Evolutionary conservation across 805 yeast species (phyloP).

Genomic region (Cyberlindnera petersonii): DNA sequence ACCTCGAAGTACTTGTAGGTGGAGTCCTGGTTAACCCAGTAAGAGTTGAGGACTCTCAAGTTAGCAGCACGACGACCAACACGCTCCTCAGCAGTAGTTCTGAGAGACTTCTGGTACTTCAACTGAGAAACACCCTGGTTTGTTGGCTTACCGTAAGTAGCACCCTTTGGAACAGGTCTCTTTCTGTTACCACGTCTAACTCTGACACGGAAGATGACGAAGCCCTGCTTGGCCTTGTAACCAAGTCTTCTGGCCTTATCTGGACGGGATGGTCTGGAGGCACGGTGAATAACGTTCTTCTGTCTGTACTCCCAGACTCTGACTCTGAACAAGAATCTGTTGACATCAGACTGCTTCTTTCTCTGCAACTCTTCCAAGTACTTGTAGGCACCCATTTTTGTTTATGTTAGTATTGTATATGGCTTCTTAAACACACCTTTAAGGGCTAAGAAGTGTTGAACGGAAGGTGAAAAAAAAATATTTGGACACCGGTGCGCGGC

Average conservation of each 20-base stretch:
- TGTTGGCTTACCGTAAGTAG: slow-evolving; percentile 99
- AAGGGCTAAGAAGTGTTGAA: not conserved
- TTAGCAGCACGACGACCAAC: slow-evolving; percentile 98
- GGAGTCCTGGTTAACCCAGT: slow-evolving; percentile 99
- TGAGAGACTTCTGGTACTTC: slow-evolving; percentile 97
- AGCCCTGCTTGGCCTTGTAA: slow-evolving; percentile 99
- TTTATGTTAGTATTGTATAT: slow-evolving; percentile 10
- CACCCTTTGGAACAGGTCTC: slow-evolving; percentile 99
- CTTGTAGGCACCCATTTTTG: slow-evolving; percentile 97
- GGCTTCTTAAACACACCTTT: not conserved
- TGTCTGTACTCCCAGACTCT: slow-evolving; percentile 99
- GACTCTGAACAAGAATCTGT: slow-evolving; percentile 98
- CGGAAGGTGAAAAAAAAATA: slow-evolving; percentile 8
- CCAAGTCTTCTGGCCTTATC: slow-evolving; percentile 99
- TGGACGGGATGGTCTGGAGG: slow-evolving; percentile 97
- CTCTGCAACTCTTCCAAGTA: slow-evolving; percentile 98
- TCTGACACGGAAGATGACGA: slow-evolving; percentile 96
- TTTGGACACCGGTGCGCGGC: too few species aligned
- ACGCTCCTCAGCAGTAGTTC: slow-evolving; percentile 99
- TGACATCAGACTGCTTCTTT: slow-evolving; percentile 99
- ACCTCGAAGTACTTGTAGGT: slow-evolving; percentile 99
- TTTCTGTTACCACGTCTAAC: slow-evolving; percentile 99
- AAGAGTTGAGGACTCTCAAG: slow-evolving; percentile 98
- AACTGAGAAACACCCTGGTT: slow-evolving; percentile 99
- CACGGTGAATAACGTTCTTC: slow-evolving; percentile 97